Percentiles rank a stretch among this genome's conserved stretches.
phyloP scores from a whole-genome alignment of 306 rosid species.

The Medicago lupulina region DNA sequence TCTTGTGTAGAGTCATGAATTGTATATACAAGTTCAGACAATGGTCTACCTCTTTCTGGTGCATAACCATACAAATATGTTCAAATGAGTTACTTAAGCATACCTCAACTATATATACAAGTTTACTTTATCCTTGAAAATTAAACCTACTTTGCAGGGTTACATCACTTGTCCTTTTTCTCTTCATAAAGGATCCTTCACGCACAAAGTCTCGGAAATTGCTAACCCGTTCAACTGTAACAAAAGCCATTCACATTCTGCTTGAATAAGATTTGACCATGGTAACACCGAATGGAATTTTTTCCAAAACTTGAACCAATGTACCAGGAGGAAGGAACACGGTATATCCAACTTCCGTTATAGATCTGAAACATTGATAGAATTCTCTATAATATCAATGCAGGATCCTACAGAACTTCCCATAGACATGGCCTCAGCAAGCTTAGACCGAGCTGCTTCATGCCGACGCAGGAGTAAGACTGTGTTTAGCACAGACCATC shows the following conservation, averaged over 20 bases:
- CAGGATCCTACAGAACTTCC: conserved; percentile 83
- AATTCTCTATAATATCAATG: conserved; percentile 70
- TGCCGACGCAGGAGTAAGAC: conserved; percentile 80
- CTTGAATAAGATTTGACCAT: conserved; percentile 17
- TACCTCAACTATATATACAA: neutral
- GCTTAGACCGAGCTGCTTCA: conserved; percentile 68
- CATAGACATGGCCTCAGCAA: conserved; percentile 77
- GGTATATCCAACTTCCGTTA: neutral
- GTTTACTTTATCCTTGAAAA: conserved; percentile 16
- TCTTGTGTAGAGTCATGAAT: too few species aligned
- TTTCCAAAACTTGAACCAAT: neutral
- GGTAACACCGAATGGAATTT: conserved; percentile 15
- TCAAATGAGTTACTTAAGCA: neutral
- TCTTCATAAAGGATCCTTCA: conserved; percentile 1
- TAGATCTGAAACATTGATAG: conserved; percentile 59
- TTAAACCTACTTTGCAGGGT: neutral
- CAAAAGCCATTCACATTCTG: conserved; percentile 4
- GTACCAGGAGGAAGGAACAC: neutral
- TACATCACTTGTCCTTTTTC: conserved; percentile 15
- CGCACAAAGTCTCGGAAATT: neutral
- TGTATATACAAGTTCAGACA: too few species aligned
- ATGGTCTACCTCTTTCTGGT: neutral
- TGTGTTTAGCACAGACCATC: conserved; percentile 89
- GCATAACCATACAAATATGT: neutral
- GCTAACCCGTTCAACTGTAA: conserved; percentile 3